phyloP scores from a whole-genome alignment of 257 asterid genomes.

The Petunia axillaris region DNA sequence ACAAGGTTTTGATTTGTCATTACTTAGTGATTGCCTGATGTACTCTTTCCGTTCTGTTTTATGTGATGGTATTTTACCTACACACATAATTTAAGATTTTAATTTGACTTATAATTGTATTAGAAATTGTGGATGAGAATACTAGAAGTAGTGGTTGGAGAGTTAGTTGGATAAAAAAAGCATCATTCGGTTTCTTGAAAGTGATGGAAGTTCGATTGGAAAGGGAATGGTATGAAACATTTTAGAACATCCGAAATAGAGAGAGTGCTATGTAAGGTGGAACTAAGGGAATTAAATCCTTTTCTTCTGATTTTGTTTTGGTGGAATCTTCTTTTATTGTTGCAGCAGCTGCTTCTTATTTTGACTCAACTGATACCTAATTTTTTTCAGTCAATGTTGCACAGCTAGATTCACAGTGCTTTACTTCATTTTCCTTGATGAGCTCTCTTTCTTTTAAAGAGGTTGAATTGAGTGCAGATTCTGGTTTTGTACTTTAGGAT shows the following conservation, averaged over 20 bases:
- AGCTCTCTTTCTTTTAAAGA: neutral
- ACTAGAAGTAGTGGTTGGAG: neutral
- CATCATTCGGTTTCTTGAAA: neutral
- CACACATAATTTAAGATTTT: neutral
- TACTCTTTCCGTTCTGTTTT: neutral
- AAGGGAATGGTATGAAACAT: neutral
- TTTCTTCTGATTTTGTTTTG: too few relatives aligned
- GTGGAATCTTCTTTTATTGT: too few relatives aligned
- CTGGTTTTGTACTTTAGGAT: neutral
- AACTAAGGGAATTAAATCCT: too few relatives aligned
- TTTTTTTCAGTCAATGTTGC: too few relatives aligned
- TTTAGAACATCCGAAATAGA: neutral
- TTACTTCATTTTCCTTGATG: too few relatives aligned
- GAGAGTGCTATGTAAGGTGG: neutral
- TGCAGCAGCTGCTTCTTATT: too few relatives aligned
- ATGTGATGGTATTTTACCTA: neutral
- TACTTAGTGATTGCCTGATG: neutral
- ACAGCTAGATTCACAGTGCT: too few relatives aligned
- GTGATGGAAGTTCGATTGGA: neutral
- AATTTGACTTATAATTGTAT: neutral
- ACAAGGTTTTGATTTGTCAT: neutral
- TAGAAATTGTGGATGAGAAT: neutral
- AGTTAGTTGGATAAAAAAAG: neutral
- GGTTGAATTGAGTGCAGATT: neutral
- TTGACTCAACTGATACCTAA: too few relatives aligned